Evolutionary conservation across 371 early-diverging fungal species (phyloP).

Genomic region (Mucor plumbeus): DNA sequence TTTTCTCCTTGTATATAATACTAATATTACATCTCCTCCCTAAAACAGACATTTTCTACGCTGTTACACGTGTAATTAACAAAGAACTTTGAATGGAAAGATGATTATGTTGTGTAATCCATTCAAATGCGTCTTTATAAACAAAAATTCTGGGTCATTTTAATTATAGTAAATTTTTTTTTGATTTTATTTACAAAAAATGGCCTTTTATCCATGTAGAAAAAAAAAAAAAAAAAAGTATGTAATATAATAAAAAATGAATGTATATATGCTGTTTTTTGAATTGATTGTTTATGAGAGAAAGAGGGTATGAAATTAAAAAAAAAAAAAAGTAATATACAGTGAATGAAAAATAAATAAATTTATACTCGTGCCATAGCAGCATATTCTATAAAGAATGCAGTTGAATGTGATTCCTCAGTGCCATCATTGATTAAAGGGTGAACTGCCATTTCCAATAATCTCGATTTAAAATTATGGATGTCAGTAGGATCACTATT

Average conservation of each 20-base stretch:
- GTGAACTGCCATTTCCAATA: slow-evolving; percentile 28
- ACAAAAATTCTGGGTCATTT: slow-evolving; percentile 3
- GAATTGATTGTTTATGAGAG: neutral
- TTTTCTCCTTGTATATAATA: neutral
- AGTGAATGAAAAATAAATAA: neutral
- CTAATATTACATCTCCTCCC: neutral
- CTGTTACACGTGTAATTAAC: slow-evolving; percentile 6
- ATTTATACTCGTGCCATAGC: slow-evolving; percentile 32
- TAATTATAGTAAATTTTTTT: neutral
- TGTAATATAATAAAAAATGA: too few species aligned
- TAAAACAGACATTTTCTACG: neutral
- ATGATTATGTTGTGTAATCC: slow-evolving; percentile 1
- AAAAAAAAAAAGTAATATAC: neutral
- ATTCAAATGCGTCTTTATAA: neutral
- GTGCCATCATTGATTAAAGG: slow-evolving; percentile 21
- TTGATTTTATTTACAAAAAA: slow-evolving; percentile 3
- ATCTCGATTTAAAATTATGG: slow-evolving; percentile 31
- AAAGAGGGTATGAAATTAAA: slow-evolving; percentile 14
- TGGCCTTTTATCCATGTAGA: slow-evolving; percentile 8
- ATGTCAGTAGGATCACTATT: slow-evolving; percentile 19
- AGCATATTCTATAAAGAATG: slow-evolving; percentile 36
- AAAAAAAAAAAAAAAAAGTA: neutral
- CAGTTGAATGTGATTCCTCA: slow-evolving; percentile 24
- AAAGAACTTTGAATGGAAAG: neutral
- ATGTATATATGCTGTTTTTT: slow-evolving; percentile 3